phyloP scores from a whole-genome alignment of 441 rosid genomes.

The Gossypium davidsonii region DNA sequence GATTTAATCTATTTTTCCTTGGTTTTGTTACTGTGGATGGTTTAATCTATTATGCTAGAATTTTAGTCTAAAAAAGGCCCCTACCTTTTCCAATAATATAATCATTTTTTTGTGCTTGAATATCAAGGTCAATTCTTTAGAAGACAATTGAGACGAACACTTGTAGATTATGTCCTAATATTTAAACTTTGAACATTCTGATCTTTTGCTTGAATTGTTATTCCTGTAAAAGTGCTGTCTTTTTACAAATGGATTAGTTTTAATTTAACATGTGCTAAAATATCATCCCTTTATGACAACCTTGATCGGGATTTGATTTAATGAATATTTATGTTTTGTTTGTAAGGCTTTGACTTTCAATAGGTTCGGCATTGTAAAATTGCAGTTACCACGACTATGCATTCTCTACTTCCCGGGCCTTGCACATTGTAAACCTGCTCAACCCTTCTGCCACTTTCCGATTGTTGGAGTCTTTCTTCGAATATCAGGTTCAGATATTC shows the following conservation, averaged over 20 bases:
- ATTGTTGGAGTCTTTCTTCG: conserved; percentile 55
- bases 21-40: background rate
- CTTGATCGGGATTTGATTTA: background rate
- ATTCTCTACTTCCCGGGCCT: conserved; percentile 58
- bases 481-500: conserved; percentile 47
- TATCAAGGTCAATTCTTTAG: background rate
- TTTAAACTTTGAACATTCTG: background rate
- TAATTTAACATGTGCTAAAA: background rate
- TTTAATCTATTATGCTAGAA: background rate
- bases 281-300: background rate
- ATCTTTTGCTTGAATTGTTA: background rate
- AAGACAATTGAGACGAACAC: background rate
- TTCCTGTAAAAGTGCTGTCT: background rate
- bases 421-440: conserved; percentile 56
- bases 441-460: conserved; percentile 52
- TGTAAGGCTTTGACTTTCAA: background rate
- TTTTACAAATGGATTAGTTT: background rate
- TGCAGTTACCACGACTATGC: conserved; percentile 84
- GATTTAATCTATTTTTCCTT: background rate
- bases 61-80: background rate
- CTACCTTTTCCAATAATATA: background rate
- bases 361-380: background rate
- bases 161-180: background rate
- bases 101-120: background rate
- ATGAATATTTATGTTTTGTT: background rate